Base-by-base conservation (phyloP, 805 yeast genomes). In the Saturnispora mendoncae region DNA sequence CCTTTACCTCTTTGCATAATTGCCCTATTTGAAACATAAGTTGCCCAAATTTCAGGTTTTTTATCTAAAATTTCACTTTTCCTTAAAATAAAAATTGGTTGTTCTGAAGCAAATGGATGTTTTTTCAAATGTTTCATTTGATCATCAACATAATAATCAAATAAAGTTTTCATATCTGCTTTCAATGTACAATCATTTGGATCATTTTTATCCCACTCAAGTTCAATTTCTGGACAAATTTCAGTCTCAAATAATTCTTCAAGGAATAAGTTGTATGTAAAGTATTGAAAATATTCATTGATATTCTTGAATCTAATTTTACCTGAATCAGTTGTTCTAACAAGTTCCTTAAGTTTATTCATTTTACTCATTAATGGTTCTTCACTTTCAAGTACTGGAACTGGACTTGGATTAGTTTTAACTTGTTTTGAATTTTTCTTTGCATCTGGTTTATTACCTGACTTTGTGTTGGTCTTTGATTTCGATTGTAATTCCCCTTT, bases 241-340 rank as follows among this genome's bases (percentile, higher is more conserved):
- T 67, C 65, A 14, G 66, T 63, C 21, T 68, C 72, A 20, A 66
- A 59, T 40, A 72, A 68, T 50, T 80, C 84, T 53, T 81, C 88
- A 32, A 78, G 62, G 45, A 76, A 78, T 42, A 80, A 55, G 40
- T 78, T 78, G 56, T 71, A 72, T 41, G 81, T 70, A 64, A 78
- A 72, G 47, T 76, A 78, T 46, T 69, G 61, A 53, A 71, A 72
- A 52, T 81, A 80, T 15, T 68, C 67, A 8, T 65, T 59, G 49
- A 79, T 53, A 23, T 71, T 62, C 9, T 71, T 72, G 50, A 74
- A 79, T 71, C 72, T 50, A 72, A 79, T 10, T 43, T 51, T 14
- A 54, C 31, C 28, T 50, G 47, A 2, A 8, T 55, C 52, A 1
- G 56, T 46, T 1, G 57, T 51, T 1, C 38, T 36, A 14, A 54